Conservation (phyloP, 495 filamentous ascomycete genomes). For the Aspergillus sclerotioniger region DNA sequence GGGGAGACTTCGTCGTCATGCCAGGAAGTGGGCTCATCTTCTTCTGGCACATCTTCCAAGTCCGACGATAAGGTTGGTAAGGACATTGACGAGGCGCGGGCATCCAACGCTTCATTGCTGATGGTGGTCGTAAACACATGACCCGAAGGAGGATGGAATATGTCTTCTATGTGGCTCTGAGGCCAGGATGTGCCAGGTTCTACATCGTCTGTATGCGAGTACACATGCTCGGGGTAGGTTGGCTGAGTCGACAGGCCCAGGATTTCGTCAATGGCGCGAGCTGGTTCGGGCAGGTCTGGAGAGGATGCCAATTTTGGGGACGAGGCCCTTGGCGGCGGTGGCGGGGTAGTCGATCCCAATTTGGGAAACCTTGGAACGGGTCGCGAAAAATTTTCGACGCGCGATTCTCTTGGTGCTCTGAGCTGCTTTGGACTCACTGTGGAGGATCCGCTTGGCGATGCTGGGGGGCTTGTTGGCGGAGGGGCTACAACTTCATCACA, state of each 20-base stretch:
- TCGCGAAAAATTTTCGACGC: constrained; percentile 52
- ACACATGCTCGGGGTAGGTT: constrained; percentile 36
- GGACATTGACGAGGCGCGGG: constrained; percentile 44
- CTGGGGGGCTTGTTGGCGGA: constrained; percentile 18
- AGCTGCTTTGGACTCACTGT: constrained; percentile 21
- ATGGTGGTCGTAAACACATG: constrained; percentile 44
- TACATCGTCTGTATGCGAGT: constrained; percentile 27
- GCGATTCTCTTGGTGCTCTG: constrained; percentile 29
- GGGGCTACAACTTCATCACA: constrained; percentile 24
- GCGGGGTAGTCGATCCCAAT: constrained; percentile 28
- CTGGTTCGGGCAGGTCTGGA: constrained; percentile 37
- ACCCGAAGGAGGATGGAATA: constrained; percentile 17
- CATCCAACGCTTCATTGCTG: constrained; percentile 46
- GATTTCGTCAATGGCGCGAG: constrained; percentile 46
- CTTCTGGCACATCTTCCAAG: constrained; percentile 71
- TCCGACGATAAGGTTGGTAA: constrained; percentile 38
- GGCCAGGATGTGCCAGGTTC: constrained; percentile 14
- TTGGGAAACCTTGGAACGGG: constrained; percentile 40
- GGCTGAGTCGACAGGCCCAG: constrained; percentile 31
- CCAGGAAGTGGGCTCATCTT: constrained; percentile 51
- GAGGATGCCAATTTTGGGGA: constrained; percentile 33
- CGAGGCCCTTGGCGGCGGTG: constrained; percentile 29
- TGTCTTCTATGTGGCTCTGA: constrained; percentile 21
- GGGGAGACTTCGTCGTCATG: constrained; percentile 28
- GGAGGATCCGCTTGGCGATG: constrained; percentile 15